phyloP scores from a whole-genome alignment of 106 monocot species.

The Dendrobium huoshanense region DNA sequence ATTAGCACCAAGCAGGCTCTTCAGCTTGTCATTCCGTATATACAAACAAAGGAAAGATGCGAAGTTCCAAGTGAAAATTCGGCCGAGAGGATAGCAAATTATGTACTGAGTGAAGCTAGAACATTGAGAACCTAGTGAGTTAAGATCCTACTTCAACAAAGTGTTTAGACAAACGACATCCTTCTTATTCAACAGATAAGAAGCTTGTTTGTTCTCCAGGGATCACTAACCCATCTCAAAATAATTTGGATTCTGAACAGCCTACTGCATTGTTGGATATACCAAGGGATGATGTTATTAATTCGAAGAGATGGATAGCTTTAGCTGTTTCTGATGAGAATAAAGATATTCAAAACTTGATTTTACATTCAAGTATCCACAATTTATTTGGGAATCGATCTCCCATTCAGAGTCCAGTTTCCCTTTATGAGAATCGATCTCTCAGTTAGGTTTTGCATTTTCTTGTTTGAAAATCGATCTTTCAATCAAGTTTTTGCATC shows the following conservation, averaged over 20 bases:
- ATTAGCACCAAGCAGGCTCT: conserved; percentile 61
- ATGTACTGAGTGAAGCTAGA: conserved; percentile 65
- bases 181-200: conserved; percentile 8
- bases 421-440: no score
- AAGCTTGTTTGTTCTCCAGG: conserved; percentile 8
- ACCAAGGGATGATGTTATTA: conserved; percentile 13
- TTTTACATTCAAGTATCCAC: conserved; percentile 9
- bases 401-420: no score
- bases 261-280: conserved; percentile 14
- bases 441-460: no score
- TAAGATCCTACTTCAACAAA: conserved; percentile 26
- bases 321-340: conserved; percentile 8
- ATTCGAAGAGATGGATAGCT: conserved; percentile 8
- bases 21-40: conserved; percentile 45
- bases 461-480: no score
- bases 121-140: conserved; percentile 41
- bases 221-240: conserved; percentile 1
- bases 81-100: conserved; percentile 50
- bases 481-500: no score
- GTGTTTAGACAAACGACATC: conserved; percentile 5
- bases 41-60: conserved; percentile 45
- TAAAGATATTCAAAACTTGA: conserved; percentile 17
- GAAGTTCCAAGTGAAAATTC: conserved; percentile 14
- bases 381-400: no score
- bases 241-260: conserved; percentile 14